Evolutionary conservation across 2,329 filamentous ascomycete genomes (phyloP).

Genomic region (Ilyonectria sp.): DNA sequence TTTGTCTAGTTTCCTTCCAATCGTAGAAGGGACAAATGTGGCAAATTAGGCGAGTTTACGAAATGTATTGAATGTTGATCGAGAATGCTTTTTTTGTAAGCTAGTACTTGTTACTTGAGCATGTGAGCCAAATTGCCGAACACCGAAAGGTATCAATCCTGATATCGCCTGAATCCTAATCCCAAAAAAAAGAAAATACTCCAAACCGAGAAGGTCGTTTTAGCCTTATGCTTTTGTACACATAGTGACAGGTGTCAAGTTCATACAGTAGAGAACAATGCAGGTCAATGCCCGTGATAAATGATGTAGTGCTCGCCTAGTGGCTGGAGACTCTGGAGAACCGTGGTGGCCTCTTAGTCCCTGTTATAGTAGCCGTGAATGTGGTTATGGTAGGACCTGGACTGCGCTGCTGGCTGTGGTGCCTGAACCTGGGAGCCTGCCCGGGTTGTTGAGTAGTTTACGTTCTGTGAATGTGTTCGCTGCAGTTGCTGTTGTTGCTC

Average conservation of each 20-base stretch:
- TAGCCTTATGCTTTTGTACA: slow-evolving; percentile 4
- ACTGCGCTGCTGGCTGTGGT: slow-evolving; percentile 20
- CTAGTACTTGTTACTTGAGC: neutral
- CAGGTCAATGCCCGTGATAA: slow-evolving; percentile 5
- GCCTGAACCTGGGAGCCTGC: slow-evolving; percentile 22
- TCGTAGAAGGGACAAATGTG: neutral
- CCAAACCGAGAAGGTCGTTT: slow-evolving; percentile 2
- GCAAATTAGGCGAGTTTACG: neutral
- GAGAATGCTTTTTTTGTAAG: neutral
- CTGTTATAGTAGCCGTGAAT: slow-evolving; percentile 32
- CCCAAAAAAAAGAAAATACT: slow-evolving; percentile 7
- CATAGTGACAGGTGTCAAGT: neutral
- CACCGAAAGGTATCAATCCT: slow-evolving; percentile 20
- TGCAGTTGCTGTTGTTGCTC: neutral
- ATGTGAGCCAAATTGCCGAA: slow-evolving; percentile 8
- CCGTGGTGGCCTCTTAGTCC: neutral
- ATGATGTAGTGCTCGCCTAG: neutral
- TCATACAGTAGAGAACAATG: slow-evolving; percentile 7
- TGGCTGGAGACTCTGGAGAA: neutral
- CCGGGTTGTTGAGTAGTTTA: slow-evolving; percentile 39
- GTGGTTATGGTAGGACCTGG: slow-evolving; percentile 29
- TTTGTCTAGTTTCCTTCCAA: too few relatives aligned
- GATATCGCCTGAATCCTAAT: slow-evolving; percentile 22
- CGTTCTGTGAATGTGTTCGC: slow-evolving; percentile 33
- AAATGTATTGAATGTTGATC: neutral